Base-by-base conservation (phyloP, 2,329 filamentous ascomycete genomes). In the Seiridium cupressi region DNA sequence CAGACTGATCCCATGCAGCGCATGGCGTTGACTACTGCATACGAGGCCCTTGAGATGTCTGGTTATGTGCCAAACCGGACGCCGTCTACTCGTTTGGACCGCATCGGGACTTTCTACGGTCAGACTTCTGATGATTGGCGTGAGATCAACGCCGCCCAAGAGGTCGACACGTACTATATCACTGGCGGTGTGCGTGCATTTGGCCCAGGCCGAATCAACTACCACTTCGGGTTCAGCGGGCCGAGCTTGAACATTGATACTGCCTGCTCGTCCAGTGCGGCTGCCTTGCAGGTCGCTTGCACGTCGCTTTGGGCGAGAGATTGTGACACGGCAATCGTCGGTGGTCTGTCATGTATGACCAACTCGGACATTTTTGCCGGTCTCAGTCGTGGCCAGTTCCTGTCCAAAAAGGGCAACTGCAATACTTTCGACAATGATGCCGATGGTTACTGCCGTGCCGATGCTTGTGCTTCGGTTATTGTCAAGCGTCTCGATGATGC, bases 1-100 rank as follows among this genome's bases (percentile, higher is more conserved):
- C 89, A 93, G 70, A 92, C 89, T 1, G 91, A 94, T 71, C 91
- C 91, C 0, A 92, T 92, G 84, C 90, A 92, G 72, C 84, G 91
- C 66, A 81, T 93, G 65, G 89, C 89, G 3, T 77, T 95, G 31
- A 85, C 88, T 7, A 92, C 90, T 3, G 90, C 90, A 0, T 94
- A 92, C 67, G 91, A 94, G 70, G 91, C 91, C 0, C 80, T 95
- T 53, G 91, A 95, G 72, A 91, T 91, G 86, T 88, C 88, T 38
- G 91, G 91, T 1, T 90, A 91, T 68, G 87, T 92, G 5, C 87
- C 89, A 0, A 89, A 91, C 73, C 80, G 89, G 64, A 91, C 89
- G 1, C 87, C 89, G 1, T 90, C 89, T 0, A 91, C 89, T 8
- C 84, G 87, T 26, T 67, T 80, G 18, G 73, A 83, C 60, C 77